Evolutionary conservation across 257 asterid species (phyloP), one percentile per base, ranked within the genome.

Genomic region (Thymus mandschuricus): DNA sequence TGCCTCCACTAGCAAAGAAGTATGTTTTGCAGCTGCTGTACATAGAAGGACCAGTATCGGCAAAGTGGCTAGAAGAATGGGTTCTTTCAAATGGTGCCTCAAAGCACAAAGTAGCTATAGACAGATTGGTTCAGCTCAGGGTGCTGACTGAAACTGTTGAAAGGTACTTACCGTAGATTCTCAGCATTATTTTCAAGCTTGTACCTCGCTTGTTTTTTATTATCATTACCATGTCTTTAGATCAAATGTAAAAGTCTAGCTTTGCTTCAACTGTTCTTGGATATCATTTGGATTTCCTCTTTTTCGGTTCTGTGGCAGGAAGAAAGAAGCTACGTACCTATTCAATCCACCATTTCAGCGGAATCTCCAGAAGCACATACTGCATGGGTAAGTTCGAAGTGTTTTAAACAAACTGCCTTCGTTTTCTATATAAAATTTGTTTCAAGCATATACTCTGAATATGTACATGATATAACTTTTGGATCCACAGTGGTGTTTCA

Each of bases 1-100:
- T 95, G 94, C 96, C 99, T 67, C 97, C 99, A 65, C 69, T 95
- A 82, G 96, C 97, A 10, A 95, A 95, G 92, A 95, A 88, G 80
- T 95, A 95, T 68, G 96, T 89, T 67, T 78, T 95, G 71, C 96
- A 88, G 62, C 79, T 95, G 73, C 66, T 95, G 68, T 92, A 81
- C 81, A 83, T 95, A 65, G 97, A 95, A 51, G 87, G 79, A 33
- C 84, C 91, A 13, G 88, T 92, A 56, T 48, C 89, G 13, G 88
- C 91, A 1, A 89, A 86, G 81, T 81, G 81, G 78, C 76, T 92
- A 80, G 96, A 92, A 74, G 99, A 89, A 79, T 95, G 96, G 98
- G 94, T 95, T 76, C 96, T 92, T 21, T 46, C 88, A 10, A 96
- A 88, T 79, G 98, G 97, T 64, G 79, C 73, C 51, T 83, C 98